Evolutionary conservation across 2,329 filamentous ascomycete species (phyloP).

Genomic region (Pyrenochaeta sp.): DNA sequence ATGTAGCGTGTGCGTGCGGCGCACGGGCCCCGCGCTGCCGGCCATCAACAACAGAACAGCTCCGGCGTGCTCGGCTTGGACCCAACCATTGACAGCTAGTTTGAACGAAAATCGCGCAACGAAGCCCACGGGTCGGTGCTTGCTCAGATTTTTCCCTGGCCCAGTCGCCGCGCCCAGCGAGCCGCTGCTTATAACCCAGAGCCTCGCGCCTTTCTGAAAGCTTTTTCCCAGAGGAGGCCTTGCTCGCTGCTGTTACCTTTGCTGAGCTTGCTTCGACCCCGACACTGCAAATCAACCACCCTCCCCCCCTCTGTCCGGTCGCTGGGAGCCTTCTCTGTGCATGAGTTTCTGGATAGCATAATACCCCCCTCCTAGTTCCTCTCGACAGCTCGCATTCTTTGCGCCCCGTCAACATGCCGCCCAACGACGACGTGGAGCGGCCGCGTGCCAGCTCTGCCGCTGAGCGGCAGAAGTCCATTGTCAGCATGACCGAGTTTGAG

Average conservation of each 20-base stretch:
- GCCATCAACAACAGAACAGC: constrained; percentile 16
- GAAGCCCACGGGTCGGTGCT: constrained; percentile 26
- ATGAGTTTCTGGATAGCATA: constrained; percentile 24
- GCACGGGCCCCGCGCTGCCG: constrained; percentile 15
- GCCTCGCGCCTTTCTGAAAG: constrained; percentile 25
- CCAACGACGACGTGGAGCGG: constrained; percentile 47
- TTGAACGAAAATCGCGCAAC: constrained; percentile 24
- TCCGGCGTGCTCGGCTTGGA: constrained; percentile 22
- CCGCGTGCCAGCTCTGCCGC: constrained; percentile 37
- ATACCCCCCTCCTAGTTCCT: constrained; percentile 17
- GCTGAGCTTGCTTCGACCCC: constrained; percentile 38
- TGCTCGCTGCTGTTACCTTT: constrained; percentile 33
- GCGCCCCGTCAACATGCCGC: constrained; percentile 29
- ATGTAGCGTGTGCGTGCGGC: constrained; percentile 13
- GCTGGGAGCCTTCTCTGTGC: constrained; percentile 41
- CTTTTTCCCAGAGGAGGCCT: constrained; percentile 39
- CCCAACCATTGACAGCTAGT: constrained; percentile 19
- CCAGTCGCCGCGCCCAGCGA: constrained; percentile 13
- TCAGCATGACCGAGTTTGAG: constrained; percentile 49
- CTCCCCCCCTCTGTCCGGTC: constrained; percentile 28
- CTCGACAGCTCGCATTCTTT: constrained; percentile 27
- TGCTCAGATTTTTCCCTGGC: constrained; percentile 40
- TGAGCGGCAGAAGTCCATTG: constrained; percentile 47
- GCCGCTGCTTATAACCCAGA: constrained; percentile 30
- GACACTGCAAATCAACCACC: constrained; percentile 22